phyloP scores from a whole-genome alignment of 2,329 filamentous ascomycete species.

The Ceratocystis diversiconidia region DNA sequence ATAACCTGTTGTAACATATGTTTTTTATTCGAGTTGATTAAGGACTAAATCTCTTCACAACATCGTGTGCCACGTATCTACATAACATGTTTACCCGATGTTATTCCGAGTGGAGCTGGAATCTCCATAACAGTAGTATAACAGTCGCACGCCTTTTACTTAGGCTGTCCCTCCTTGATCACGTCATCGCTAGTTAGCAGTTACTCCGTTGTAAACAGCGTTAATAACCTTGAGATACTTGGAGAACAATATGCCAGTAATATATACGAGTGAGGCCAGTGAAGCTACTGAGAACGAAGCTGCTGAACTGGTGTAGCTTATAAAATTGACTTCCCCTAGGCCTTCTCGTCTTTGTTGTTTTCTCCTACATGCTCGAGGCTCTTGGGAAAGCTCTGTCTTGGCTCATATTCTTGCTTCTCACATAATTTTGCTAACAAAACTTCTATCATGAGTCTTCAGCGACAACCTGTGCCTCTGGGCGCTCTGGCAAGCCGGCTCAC shows the following conservation, averaged over 20 bases:
- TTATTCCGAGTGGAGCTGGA: too few relatives aligned
- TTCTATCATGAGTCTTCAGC: constrained; percentile 8
- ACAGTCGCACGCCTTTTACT: background rate
- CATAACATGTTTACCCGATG: too few relatives aligned
- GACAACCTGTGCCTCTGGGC: constrained; percentile 5
- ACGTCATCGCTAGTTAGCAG: background rate
- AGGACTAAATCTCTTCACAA: too few relatives aligned
- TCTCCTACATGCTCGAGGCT: background rate
- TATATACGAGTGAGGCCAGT: too few relatives aligned
- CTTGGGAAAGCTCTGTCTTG: background rate
- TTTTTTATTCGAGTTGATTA: too few relatives aligned
- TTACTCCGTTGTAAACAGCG: too few relatives aligned
- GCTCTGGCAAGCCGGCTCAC: background rate
- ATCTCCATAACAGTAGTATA: background rate
- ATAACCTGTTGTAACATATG: too few relatives aligned
- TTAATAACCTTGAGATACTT: too few relatives aligned
- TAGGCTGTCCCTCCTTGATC: background rate
- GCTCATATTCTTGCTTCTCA: background rate
- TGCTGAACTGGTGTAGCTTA: background rate
- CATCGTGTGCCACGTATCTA: too few relatives aligned
- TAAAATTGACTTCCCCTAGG: background rate
- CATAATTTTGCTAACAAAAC: constrained; percentile 3
- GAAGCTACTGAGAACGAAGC: too few relatives aligned
- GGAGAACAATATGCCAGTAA: too few relatives aligned
- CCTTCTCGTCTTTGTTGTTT: background rate